Evolutionary conservation across 192 early-diverging fungal genomes (phyloP).

Genomic region (Dimargaris cristalligena): DNA sequence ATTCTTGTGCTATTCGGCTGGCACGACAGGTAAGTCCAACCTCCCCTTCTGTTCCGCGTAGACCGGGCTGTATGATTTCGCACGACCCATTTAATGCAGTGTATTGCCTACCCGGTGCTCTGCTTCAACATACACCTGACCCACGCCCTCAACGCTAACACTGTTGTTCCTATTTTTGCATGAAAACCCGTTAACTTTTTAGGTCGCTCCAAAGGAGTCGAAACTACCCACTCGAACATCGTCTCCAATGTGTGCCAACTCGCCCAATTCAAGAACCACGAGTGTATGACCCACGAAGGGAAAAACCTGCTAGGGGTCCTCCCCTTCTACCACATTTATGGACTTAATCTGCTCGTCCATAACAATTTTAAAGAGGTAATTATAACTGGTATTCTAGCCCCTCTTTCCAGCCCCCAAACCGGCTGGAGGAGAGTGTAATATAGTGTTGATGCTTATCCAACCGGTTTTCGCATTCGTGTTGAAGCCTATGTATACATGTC

Average conservation of each 20-base stretch:
- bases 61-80: too few species aligned
- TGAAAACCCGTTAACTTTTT: not conserved
- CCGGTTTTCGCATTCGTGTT: too few species aligned
- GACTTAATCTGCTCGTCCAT: slow-evolving; percentile 32
- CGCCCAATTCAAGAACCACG: slow-evolving; percentile 11
- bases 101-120: not conserved
- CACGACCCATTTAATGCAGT: not conserved
- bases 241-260: slow-evolving; percentile 40
- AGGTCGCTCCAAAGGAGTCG: slow-evolving; percentile 42
- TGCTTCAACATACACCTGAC: not conserved
- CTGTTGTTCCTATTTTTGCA: not conserved
- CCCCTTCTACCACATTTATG: slow-evolving; percentile 66
- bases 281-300: not conserved
- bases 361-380: slow-evolving; percentile 16
- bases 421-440: too few species aligned
- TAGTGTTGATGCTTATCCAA: too few species aligned
- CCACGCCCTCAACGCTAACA: not conserved
- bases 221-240: slow-evolving; percentile 51
- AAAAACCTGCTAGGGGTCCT: slow-evolving; percentile 18
- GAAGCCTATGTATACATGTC: too few species aligned
- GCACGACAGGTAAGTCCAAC: slow-evolving; percentile 32
- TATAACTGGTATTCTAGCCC: too few species aligned
- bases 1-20: slow-evolving; percentile 52
- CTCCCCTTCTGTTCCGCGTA: too few species aligned
- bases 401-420: too few species aligned